Conservation (phyloP, 1,139 yeast genomes). For the Blastobotrys elegans region DNA sequence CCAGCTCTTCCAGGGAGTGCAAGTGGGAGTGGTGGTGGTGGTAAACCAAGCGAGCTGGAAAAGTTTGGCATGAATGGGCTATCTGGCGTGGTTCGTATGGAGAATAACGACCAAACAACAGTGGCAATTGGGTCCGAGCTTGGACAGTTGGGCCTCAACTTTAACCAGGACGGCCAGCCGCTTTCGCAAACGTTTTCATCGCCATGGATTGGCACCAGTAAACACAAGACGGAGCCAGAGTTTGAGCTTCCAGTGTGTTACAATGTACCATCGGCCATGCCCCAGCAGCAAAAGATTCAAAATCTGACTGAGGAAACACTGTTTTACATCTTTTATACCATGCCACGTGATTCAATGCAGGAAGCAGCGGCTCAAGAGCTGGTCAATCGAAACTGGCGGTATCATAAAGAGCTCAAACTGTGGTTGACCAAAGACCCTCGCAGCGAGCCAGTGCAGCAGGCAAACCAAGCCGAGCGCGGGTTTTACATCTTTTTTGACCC, state of each 20-base stretch:
- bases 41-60: slow-evolving; percentile 26
- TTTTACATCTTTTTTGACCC: slow-evolving; percentile 97
- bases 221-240: slow-evolving; percentile 87
- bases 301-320: slow-evolving; percentile 87
- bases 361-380: slow-evolving; percentile 92
- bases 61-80: slow-evolving; percentile 72
- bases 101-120: slow-evolving; percentile 57
- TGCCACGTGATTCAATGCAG: slow-evolving; percentile 89
- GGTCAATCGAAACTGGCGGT: slow-evolving; percentile 88
- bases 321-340: slow-evolving; percentile 88
- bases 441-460: slow-evolving; percentile 81
- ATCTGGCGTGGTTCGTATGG: slow-evolving; percentile 62
- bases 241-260: slow-evolving; percentile 59
- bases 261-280: slow-evolving; percentile 47
- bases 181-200: slow-evolving; percentile 73
- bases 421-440: slow-evolving; percentile 95
- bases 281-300: slow-evolving; percentile 65
- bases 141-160: slow-evolving; percentile 65
- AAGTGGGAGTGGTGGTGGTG: not conserved
- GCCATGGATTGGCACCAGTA: slow-evolving; percentile 91
- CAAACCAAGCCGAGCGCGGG: slow-evolving; percentile 86
- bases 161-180: slow-evolving; percentile 41
- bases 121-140: slow-evolving; percentile 85
- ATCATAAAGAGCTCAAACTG: slow-evolving; percentile 89
- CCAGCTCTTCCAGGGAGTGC: slow-evolving; percentile 24